Base-by-base conservation (phyloP, 1,139 yeast species). In the Geotrichum histeridarum region DNA sequence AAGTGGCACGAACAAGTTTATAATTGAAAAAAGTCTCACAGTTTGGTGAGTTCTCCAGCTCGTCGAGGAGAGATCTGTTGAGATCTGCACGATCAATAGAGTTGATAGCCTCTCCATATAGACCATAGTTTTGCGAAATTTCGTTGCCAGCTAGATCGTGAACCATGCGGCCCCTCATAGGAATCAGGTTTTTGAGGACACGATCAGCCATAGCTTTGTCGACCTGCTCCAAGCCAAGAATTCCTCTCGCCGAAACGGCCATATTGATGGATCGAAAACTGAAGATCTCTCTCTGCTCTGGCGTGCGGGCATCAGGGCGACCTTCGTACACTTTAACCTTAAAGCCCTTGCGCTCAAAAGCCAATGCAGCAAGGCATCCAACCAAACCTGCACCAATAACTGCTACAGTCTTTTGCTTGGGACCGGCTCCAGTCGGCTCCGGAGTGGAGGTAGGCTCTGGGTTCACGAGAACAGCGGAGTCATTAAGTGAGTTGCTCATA, bases 111-210 rank as follows among this genome's bases (percentile, higher is more conserved):
- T 88, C 95, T 11, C 95, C 95, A 64, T 82, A 79, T n/a, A 87
- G 72, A 3, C 96, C 96, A 66, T 91, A 91, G 43, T 74, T 64
- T 64, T 89, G 96, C 33, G 87, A 76, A 58, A 78, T 82, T 65
- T 82, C 84, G 36, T 72, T 70, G 0, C 95, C 96, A 9, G 75
- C 64, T 18, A 70, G 54, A 62, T 84, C 84, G 67, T 91, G 97
- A 56, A 91, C 83, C 97, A 90, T 90, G 46, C 97, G 75, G 1
- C 96, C 97, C 49, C 79, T 72, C 91, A 91, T 86, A 2, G 96
- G 96, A 37, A 87, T 84, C 17, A 86, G 79, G 48, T 80, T 80
- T 42, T 74, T 72, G 61, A 86, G 66, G 1, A 87, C 77, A 15
- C 82, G 68, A 0, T 72, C 70, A 8, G 86, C 81, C 75, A 89